Conservation (phyloP, 208 protist genomes). For the Leishmania major region DNA sequence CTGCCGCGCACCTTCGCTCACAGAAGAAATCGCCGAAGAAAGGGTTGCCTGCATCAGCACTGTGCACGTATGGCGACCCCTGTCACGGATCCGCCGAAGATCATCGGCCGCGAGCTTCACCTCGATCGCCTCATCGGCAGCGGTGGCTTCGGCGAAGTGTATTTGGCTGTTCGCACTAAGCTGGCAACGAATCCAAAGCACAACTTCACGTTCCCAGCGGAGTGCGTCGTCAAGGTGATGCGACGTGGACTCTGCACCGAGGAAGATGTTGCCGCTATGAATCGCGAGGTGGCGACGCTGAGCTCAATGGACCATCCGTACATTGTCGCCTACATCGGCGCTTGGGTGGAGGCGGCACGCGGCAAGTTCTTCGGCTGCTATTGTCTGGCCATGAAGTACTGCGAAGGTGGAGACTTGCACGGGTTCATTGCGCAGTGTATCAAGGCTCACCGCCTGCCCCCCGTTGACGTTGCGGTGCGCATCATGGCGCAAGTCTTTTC, state of each 20-base stretch:
- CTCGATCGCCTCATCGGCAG: slow-evolving; percentile 53
- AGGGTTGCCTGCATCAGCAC: too few species aligned
- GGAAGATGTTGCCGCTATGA: slow-evolving; percentile 33
- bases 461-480: slow-evolving; percentile 54
- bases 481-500: slow-evolving; percentile 86
- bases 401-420: slow-evolving; percentile 83
- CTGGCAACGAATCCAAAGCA: slow-evolving; percentile 18
- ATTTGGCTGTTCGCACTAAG: slow-evolving; percentile 32
- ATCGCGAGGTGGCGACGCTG: slow-evolving; percentile 61
- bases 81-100: slow-evolving; percentile 30
- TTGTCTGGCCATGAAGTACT: slow-evolving; percentile 87
- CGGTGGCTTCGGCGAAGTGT: slow-evolving; percentile 66
- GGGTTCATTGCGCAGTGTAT: slow-evolving; percentile 50
- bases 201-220: slow-evolving; percentile 47
- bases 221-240: slow-evolving; percentile 83
- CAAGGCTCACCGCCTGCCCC: slow-evolving; percentile 19
- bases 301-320: slow-evolving; percentile 64
- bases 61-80: neutral
- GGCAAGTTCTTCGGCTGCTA: slow-evolving; percentile 55
- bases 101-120: slow-evolving; percentile 61
- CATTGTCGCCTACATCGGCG: slow-evolving; percentile 80
- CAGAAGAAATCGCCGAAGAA: neutral
- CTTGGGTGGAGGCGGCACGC: slow-evolving; percentile 63
- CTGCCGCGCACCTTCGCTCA: neutral
- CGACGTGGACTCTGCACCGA: slow-evolving; percentile 43